A percentile compares a stretch with the other conserved stretches of the same genome.
phyloP scores from a whole-genome alignment of 164 flowering plant species.

The Vitis cinerea region DNA sequence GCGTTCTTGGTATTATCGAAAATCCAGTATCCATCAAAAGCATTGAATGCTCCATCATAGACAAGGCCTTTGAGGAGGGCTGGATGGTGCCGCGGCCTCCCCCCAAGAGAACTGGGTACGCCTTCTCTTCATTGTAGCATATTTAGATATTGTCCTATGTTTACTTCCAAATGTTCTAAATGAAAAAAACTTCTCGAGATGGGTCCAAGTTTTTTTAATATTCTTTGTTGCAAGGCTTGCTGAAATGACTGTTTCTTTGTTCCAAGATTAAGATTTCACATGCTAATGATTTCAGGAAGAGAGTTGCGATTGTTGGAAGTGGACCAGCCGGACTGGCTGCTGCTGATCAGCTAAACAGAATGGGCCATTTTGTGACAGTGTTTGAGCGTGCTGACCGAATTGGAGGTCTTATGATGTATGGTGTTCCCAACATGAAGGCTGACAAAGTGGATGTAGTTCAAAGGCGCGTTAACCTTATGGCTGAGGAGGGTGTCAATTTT shows the following conservation, averaged over 20 bases:
- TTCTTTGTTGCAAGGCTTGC: no score
- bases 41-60: constrained; percentile 95
- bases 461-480: constrained; percentile 91
- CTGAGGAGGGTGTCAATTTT: constrained; percentile 83
- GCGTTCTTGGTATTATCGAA: constrained; percentile 98
- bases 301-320: constrained; percentile 89
- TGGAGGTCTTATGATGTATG: constrained; percentile 99
- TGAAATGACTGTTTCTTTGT: background rate
- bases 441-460: constrained; percentile 88
- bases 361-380: constrained; percentile 92
- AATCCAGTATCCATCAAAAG: constrained; percentile 97
- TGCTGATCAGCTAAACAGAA: constrained; percentile 90
- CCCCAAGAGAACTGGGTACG: constrained; percentile 80
- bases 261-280: no score
- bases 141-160: background rate
- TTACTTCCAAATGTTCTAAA: no score
- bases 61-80: constrained; percentile 97
- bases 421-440: constrained; percentile 99
- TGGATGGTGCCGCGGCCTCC: constrained; percentile 99
- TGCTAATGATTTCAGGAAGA: constrained; percentile 52
- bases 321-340: constrained; percentile 99
- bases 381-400: constrained; percentile 95
- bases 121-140: background rate
- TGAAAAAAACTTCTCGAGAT: no score
- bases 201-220: no score